Evolutionary conservation across 495 filamentous ascomycete species (phyloP).

Genomic region (Penicillium longicatenatum): DNA sequence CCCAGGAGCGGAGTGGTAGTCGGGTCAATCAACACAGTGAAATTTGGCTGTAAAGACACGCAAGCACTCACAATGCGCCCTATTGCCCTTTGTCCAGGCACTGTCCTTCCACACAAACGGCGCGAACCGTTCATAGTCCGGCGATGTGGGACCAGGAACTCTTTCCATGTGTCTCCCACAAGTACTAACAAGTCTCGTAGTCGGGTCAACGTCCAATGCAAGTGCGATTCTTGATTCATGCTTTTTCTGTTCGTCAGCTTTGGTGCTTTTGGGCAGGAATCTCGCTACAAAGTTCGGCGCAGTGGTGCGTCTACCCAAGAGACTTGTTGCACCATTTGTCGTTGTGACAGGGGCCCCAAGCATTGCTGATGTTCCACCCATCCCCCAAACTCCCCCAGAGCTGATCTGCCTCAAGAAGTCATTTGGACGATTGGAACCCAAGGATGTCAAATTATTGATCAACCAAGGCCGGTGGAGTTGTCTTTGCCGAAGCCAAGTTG

Average conservation of each 20-base stretch:
- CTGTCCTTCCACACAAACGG: slow-evolving; percentile 58
- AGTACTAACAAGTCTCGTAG: slow-evolving; percentile 57
- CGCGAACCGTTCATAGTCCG: slow-evolving; percentile 34
- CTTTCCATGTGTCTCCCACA: slow-evolving; percentile 23
- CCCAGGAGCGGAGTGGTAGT: too few species aligned
- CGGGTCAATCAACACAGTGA: too few species aligned
- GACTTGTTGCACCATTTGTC: slow-evolving; percentile 61
- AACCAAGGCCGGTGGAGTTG: slow-evolving; percentile 40
- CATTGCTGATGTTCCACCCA: slow-evolving; percentile 65
- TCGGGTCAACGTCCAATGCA: slow-evolving; percentile 79
- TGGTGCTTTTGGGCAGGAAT: slow-evolving; percentile 59
- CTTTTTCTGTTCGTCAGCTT: slow-evolving; percentile 61
- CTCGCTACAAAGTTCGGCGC: slow-evolving; percentile 72
- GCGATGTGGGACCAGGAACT: slow-evolving; percentile 31
- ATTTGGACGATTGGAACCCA: slow-evolving; percentile 9
- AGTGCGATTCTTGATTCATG: slow-evolving; percentile 78
- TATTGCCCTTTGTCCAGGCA: slow-evolving; percentile 57
- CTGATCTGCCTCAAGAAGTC: slow-evolving; percentile 52
- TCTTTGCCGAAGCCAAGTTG: slow-evolving; percentile 19
- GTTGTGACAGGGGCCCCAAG: slow-evolving; percentile 47
- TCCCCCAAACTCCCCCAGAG: slow-evolving; percentile 75
- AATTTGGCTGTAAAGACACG: neutral
- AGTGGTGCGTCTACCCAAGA: slow-evolving; percentile 69
- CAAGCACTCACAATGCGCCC: slow-evolving; percentile 49
- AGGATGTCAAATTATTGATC: slow-evolving; percentile 28